Conservation (phyloP, 768 basidiomycete genomes). For the Agrocybe praecox region DNA sequence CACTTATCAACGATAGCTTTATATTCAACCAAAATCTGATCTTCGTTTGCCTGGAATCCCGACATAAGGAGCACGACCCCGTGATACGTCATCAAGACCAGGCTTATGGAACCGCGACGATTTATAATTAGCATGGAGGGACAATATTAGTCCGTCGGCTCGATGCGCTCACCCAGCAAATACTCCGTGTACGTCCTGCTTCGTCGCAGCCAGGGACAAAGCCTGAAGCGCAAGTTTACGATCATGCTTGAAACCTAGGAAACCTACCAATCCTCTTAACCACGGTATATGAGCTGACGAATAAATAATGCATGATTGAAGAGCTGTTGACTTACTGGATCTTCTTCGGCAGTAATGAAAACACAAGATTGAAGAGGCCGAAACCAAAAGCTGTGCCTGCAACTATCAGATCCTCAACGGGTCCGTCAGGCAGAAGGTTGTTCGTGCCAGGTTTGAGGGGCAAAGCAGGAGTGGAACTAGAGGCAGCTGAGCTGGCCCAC, state of each 20-base stretch:
- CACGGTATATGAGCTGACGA: not conserved
- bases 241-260: constrained; percentile 78
- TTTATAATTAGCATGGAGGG: not conserved
- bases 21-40: constrained; percentile 64
- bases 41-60: constrained; percentile 78
- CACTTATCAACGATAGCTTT: constrained; percentile 65
- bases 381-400: constrained; percentile 79
- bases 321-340: constrained; percentile 49
- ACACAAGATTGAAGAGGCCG: constrained; percentile 80
- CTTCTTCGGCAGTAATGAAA: constrained; percentile 74
- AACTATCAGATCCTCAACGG: constrained; percentile 72
- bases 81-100: constrained; percentile 83
- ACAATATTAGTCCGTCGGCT: not conserved
- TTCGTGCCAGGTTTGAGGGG: constrained; percentile 17
- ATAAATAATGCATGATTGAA: not conserved
- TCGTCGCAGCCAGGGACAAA: constrained; percentile 65
- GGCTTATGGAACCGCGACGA: constrained; percentile 32
- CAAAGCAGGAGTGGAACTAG: constrained; percentile 14
- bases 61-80: constrained; percentile 70
- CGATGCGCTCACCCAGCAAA: constrained; percentile 64
- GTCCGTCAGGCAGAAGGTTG: constrained; percentile 42
- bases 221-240: constrained; percentile 68
- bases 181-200: constrained; percentile 71
- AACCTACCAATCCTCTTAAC: constrained; percentile 66
- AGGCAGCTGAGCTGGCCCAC: constrained; percentile 28